Base-by-base conservation (phyloP, 306 rosid genomes). In the Gastrolobium bilobum region DNA sequence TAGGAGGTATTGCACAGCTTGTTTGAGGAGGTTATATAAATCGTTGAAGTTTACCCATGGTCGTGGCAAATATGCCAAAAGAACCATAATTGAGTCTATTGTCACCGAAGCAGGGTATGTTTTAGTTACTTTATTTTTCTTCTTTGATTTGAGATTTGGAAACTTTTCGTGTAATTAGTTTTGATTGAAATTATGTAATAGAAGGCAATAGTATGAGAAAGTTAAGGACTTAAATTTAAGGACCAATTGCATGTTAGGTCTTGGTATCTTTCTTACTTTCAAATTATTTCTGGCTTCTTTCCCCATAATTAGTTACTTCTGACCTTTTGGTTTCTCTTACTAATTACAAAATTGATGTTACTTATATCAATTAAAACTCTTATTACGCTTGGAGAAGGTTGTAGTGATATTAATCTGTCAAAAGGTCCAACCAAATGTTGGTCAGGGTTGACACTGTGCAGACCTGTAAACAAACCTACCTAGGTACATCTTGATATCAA, bases 21-120 rank as follows among this genome's bases (percentile, higher is more conserved):
- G 97, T 65, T 78, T 91, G 81, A 89, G 97, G 88, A 89, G 60
- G 34, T 79, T 92, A 63, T 92, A 90, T 34, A 92, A 88, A 74
- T 92, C 97, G 26, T 72, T 92, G 90, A 92, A 90, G 86, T 88
- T 92, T 76, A 92, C 94, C 40, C 97, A 92, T 79, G 97, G 97
- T 71, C 97, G 97, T 31, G 97, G 97, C 33, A 92, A 88, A 50
- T 90, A 90, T 75, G 53, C 87, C 50, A 81, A 81, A 53, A 83
- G 87, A 76, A 26, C 88, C 59, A 87, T 92, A 46, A 83, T 88
- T 34, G 94, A 89, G 68, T 71, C 91, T 7, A 85, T 87, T 31
- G 91, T 92, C 50, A 88, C 87, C 3, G 97, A 92, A 85, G 97
- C 82, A 54, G 90, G 97, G 97, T 92, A 68, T n/a, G 66, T 59